Evolutionary conservation across 768 basidiomycete species (phyloP).

Genomic region (Psilocybe azurescens): DNA sequence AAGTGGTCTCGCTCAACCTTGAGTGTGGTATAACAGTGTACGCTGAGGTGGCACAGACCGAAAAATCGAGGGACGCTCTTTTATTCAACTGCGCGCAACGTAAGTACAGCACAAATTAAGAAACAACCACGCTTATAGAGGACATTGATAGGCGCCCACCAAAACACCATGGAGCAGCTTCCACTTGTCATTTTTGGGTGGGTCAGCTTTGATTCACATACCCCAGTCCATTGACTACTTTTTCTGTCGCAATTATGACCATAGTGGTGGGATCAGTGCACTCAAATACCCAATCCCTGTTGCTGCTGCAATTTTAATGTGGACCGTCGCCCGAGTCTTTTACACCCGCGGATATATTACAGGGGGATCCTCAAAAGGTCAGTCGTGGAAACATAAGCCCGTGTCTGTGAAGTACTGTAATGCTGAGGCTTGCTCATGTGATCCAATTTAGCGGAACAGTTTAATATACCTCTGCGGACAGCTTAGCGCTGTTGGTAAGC

Average conservation of each 20-base stretch:
- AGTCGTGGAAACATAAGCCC: too few species aligned
- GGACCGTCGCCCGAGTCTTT: slow-evolving; percentile 4
- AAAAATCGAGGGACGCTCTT: slow-evolving; percentile 51
- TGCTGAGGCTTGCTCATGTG: too few species aligned
- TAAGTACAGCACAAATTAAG: slow-evolving; percentile 32
- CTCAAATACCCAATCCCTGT: slow-evolving; percentile 4
- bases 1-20: too few species aligned
- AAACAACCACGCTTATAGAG: not conserved
- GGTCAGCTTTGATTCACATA: not conserved
- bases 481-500: too few species aligned
- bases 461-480: too few species aligned
- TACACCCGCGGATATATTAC: slow-evolving; percentile 2
- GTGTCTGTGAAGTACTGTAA: too few species aligned
- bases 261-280: not conserved
- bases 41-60: slow-evolving; percentile 66
- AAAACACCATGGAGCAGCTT: slow-evolving; percentile 61
- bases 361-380: slow-evolving; percentile 12
- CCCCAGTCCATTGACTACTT: not conserved
- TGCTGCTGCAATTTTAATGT: not conserved
- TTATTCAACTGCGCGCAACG: slow-evolving; percentile 78
- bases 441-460: too few species aligned
- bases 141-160: slow-evolving; percentile 61
- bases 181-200: slow-evolving; percentile 29
- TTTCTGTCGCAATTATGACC: not conserved
- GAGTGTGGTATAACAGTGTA: slow-evolving; percentile 49